phyloP scores from a whole-genome alignment of 2,329 filamentous ascomycete genomes.

The Cladosporium sp. region DNA sequence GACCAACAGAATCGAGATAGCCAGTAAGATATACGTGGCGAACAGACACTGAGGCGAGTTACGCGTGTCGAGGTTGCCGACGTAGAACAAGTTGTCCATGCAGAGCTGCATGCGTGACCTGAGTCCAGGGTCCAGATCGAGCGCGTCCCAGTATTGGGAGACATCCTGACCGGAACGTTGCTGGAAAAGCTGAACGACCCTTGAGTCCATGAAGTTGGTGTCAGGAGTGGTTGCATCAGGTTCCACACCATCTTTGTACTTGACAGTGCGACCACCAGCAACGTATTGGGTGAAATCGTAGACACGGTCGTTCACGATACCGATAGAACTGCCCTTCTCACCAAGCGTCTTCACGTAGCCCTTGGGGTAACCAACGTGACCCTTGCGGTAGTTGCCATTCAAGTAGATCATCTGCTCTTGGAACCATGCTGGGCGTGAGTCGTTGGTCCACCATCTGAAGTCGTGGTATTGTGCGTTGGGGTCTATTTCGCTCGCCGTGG shows the following conservation, averaged over 20 bases:
- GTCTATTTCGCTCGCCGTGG: conserved; percentile 63
- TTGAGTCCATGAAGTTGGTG: conserved; percentile 74
- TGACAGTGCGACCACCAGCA: conserved; percentile 64
- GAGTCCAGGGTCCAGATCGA: conserved; percentile 55
- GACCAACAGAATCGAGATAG: conserved; percentile 74
- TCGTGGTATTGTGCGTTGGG: conserved; percentile 81
- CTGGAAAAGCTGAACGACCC: conserved; percentile 73
- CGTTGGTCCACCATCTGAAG: conserved; percentile 79
- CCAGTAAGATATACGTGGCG: conserved; percentile 81
- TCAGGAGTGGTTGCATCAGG: conserved; percentile 45
- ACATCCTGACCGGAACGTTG: conserved; percentile 72
- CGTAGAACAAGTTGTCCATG: conserved; percentile 90
- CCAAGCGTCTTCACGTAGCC: conserved; percentile 69
- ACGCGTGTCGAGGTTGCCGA: conserved; percentile 86
- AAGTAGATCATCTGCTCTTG: conserved; percentile 79
- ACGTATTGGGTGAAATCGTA: conserved; percentile 89
- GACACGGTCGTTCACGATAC: conserved; percentile 71
- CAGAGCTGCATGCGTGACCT: conserved; percentile 72
- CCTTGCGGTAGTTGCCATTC: conserved; percentile 76
- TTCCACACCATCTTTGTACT: conserved; percentile 53
- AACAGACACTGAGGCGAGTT: conserved; percentile 82
- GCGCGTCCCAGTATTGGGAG: conserved; percentile 73
- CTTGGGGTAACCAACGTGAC: conserved; percentile 76
- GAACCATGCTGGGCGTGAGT: conserved; percentile 87
- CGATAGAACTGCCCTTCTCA: conserved; percentile 55